Evolutionary conservation across 768 basidiomycete species (phyloP).

Genomic region (Auriscalpium vulgare): DNA sequence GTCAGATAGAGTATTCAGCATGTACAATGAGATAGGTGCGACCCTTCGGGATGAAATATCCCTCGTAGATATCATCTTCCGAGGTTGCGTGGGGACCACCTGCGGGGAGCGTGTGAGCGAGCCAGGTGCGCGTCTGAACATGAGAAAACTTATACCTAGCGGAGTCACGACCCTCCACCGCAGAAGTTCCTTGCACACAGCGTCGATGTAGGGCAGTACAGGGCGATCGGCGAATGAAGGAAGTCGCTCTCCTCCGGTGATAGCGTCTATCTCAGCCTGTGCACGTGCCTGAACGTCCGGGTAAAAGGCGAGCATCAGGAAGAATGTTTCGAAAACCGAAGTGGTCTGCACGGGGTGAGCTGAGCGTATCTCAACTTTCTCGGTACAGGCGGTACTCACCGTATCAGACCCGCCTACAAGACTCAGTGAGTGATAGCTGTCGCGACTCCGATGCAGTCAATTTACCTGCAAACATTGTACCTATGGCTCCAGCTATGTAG

Average conservation of each 20-base stretch:
- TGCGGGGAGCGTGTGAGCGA: too few species aligned
- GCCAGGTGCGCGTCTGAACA: too few species aligned
- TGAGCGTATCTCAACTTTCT: too few species aligned
- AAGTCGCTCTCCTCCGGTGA: conserved; percentile 43
- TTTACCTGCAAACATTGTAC: too few species aligned
- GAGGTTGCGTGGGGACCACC: conserved; percentile 39
- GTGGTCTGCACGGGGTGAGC: conserved; percentile 8
- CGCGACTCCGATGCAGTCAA: too few species aligned
- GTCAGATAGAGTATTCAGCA: background rate
- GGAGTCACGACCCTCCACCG: conserved; percentile 50
- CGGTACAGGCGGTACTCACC: too few species aligned
- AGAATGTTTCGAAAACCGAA: conserved; percentile 19
- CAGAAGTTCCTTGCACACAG: conserved; percentile 39
- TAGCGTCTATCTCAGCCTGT: conserved; percentile 54
- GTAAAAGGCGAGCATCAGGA: conserved; percentile 16
- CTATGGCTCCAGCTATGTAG: too few species aligned
- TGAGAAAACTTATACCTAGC: conserved; percentile 31
- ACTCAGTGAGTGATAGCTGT: too few species aligned
- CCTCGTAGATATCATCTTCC: conserved; percentile 50
- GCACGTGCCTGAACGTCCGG: conserved; percentile 31
- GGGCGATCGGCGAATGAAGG: conserved; percentile 46
- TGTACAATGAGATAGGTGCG: background rate
- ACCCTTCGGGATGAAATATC: conserved; percentile 51
- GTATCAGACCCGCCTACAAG: too few species aligned
- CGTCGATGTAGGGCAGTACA: conserved; percentile 45